Evolutionary conservation across 208 protist genomes (phyloP).

Genomic region (Endotrypanum monterogeii): DNA sequence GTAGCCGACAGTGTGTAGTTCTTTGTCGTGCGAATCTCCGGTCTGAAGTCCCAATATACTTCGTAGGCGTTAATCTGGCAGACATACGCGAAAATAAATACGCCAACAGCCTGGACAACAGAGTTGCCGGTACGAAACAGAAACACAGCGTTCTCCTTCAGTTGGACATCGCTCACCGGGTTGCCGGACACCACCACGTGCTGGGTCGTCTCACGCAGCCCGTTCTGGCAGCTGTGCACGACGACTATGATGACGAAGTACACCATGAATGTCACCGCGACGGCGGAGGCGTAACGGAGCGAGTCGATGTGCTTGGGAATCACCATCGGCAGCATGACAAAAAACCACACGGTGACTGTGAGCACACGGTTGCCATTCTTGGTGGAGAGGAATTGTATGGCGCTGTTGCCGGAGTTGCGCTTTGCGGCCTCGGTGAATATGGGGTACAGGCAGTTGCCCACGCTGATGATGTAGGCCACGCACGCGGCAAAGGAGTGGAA

Average conservation of each 20-base stretch:
- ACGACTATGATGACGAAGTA: slow-evolving; percentile 49
- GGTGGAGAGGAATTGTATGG: slow-evolving; percentile 28
- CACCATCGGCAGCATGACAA: slow-evolving; percentile 63
- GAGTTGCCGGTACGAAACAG: slow-evolving; percentile 46
- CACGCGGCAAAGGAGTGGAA: slow-evolving; percentile 29
- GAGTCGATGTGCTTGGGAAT: slow-evolving; percentile 68
- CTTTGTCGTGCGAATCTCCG: slow-evolving; percentile 22
- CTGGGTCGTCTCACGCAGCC: slow-evolving; percentile 16
- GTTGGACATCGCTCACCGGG: slow-evolving; percentile 6
- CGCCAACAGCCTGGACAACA: slow-evolving; percentile 29
- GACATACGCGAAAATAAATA: slow-evolving; percentile 69
- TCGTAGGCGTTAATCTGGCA: slow-evolving; percentile 60
- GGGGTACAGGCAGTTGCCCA: slow-evolving; percentile 31
- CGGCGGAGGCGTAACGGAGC: slow-evolving; percentile 54
- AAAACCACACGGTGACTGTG: slow-evolving; percentile 41
- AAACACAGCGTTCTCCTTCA: slow-evolving; percentile 32
- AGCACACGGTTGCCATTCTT: slow-evolving; percentile 31
- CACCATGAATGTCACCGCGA: slow-evolving; percentile 56
- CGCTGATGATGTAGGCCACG: slow-evolving; percentile 41
- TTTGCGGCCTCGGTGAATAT: slow-evolving; percentile 29
- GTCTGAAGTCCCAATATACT: slow-evolving; percentile 52
- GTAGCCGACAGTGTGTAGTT: slow-evolving; percentile 40
- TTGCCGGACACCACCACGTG: slow-evolving; percentile 21
- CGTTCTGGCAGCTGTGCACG: slow-evolving; percentile 39
- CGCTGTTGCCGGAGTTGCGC: slow-evolving; percentile 20